Base-by-base conservation (phyloP, 345 rosid species). In the Dovyalis caffra region DNA sequence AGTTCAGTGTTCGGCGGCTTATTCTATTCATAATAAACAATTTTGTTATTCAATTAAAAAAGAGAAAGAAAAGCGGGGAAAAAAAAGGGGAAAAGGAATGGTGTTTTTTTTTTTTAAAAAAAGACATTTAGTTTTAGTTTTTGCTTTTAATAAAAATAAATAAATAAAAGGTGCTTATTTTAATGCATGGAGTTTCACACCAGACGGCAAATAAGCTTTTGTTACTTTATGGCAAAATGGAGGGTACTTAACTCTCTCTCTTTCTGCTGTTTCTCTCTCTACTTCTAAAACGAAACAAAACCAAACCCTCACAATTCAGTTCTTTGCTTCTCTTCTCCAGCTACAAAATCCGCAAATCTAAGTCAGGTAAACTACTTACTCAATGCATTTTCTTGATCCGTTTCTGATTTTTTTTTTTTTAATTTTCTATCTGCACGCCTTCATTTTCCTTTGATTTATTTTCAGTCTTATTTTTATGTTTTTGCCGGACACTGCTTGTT, bases 151-250 rank as follows among this genome's bases (percentile, higher is more conserved):
- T 43, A 43, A 43, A 43, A 43, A 43, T 43, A 43, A 43, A 43
- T 43, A 43, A 43, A 43, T 16, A 43, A 43, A 43, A 43, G 49
- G 25, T 63, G n/a, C 45, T 71, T 70, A 75, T 81, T 85, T 86
- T 83, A 85, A 79, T 77, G 85, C 87, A 68, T 68, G 40, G 89
- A 84, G 90, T 74, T 84, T 84, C 87, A 77, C 86, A 80, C 79
- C 84, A 67, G 86, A 86, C 85, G 78, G 80, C 85, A 74, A 85
- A 76, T 45, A 57, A 79, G 53, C 76, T 80, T 80, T 75, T 80
- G 79, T 76, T 45, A 49, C 69, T 72, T 67, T 67, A 65, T 72
- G 76, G 57, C 69, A 33, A 76, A 75, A 80, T 80, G 83, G 77
- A 80, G 79, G 79, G 65, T 80, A 77, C 79, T 67, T 80, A 76